Evolutionary conservation across 2,329 filamentous ascomycete species (phyloP), one percentile per base, ranked within the genome.

Genomic region (Elsinoe arachidis): DNA sequence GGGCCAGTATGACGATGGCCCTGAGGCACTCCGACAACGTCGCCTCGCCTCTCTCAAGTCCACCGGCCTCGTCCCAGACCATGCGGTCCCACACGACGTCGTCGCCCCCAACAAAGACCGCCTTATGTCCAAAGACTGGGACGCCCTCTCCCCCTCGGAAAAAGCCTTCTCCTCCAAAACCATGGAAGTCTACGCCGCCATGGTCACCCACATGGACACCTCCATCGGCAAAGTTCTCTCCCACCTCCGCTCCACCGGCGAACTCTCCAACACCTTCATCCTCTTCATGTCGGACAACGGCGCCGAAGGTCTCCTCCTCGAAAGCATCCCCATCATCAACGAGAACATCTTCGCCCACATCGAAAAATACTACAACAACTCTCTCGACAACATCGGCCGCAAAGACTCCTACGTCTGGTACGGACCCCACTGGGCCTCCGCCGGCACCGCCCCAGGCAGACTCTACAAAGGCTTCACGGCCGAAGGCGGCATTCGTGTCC

Each of bases 261-360:
- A 72, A 56, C 63, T 68, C 9, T 70, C 72, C 51, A 68, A 72
- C 57, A 72, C 70, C 1, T 64, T 72, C 49, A 62, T 72, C n/a
- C 53, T 71, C 7, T 72, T 72, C 63, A 71, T 72, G 69, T 69
- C 65, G 35, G 70, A 72, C 59, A 72, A 72, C 38, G 70, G 70
- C 4, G 70, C 70, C 26, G 70, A 72, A 58, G 70, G 70, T 2
- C 58, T 66, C 14, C 62, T 68, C 54, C 61, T 65, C 39, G 70
- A 70, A 57, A 62, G 62, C 11, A 17, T 60, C 6, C 62, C 70
- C 2, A 64, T 72, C 2, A 68, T 72, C 60, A 62, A 63, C 17
- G 65, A 55, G 30, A 64, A 66, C 19, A 68, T 70, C 51, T 60
- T 62, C 55, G 59, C 61, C 19, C 62, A 66, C 23, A 70, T 71